A percentile compares a stretch with the other conserved stretches of the same genome.
Evolutionary conservation across 2,329 filamentous ascomycete species (phyloP).

Genomic region (Diaporthe sp.): DNA sequence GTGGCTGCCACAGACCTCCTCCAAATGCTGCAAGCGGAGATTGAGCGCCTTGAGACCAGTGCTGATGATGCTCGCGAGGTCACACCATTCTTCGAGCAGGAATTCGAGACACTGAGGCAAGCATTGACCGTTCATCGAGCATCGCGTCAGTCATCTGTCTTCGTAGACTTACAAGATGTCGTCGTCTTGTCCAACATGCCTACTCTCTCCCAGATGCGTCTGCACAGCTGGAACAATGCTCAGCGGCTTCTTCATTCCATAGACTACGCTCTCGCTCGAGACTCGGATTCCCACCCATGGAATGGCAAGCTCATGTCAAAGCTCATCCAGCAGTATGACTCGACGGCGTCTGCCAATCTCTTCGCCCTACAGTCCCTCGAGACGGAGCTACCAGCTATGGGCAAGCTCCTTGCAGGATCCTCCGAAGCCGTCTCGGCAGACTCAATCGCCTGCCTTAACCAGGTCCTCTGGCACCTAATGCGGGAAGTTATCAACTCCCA

Average conservation of each 20-base stretch:
- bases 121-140: conserved; percentile 57
- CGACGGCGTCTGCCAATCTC: conserved; percentile 66
- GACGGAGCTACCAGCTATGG: conserved; percentile 72
- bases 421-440: conserved; percentile 63
- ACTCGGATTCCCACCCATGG: conserved; percentile 56
- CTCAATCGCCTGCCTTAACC: conserved; percentile 62
- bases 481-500: conserved; percentile 56
- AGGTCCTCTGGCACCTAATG: conserved; percentile 61
- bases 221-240: conserved; percentile 53
- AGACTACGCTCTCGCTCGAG: conserved; percentile 57
- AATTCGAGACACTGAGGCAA: conserved; percentile 71
- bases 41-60: conserved; percentile 62
- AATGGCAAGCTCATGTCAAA: conserved; percentile 61
- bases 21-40: conserved; percentile 61
- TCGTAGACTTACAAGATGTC: conserved; percentile 52
- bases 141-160: conserved; percentile 43
- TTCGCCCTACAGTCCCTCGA: conserved; percentile 74
- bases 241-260: conserved; percentile 60
- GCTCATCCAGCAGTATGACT: conserved; percentile 68
- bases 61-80: conserved; percentile 56
- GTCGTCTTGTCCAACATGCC: conserved; percentile 62
- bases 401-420: conserved; percentile 64
- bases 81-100: conserved; percentile 63
- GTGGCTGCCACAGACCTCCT: conserved; percentile 61
- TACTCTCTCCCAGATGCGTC: conserved; percentile 57